These are phyloP conservation scores for Phycomyces nitens DNA, from an alignment of 192 early-diverging fungal genomes.

Conservation along the genomic window DNA sequence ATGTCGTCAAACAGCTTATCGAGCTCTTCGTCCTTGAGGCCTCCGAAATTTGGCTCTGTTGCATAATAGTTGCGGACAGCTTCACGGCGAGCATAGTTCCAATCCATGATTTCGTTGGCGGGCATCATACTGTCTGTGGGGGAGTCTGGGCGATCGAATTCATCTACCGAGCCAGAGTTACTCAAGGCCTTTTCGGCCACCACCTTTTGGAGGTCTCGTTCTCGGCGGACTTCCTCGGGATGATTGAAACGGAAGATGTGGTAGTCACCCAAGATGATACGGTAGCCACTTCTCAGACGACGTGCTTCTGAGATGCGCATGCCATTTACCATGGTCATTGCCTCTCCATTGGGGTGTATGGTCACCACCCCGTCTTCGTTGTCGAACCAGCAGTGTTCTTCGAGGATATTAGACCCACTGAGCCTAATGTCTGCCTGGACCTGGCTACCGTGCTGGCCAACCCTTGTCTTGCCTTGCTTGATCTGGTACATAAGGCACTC, in stretches of 20 bases:
- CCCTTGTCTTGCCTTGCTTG: slow-evolving; percentile 55
- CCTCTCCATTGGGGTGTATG: slow-evolving; percentile 52
- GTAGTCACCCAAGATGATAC: slow-evolving; percentile 73
- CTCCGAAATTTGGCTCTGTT: slow-evolving; percentile 43
- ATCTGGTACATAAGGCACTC: slow-evolving; percentile 77
- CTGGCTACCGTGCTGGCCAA: slow-evolving; percentile 42
- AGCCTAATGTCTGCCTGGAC: slow-evolving; percentile 44
- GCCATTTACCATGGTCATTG: slow-evolving; percentile 75
- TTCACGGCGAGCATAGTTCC: slow-evolving; percentile 74
- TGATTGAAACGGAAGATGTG: slow-evolving; percentile 84
- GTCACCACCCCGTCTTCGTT: slow-evolving; percentile 58
- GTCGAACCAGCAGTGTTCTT: slow-evolving; percentile 61
- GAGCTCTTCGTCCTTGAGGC: slow-evolving; percentile 54
- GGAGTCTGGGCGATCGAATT: slow-evolving; percentile 23
- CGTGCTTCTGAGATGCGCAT: slow-evolving; percentile 49
- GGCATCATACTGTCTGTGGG: slow-evolving; percentile 35
- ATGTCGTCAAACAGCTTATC: slow-evolving; percentile 56
- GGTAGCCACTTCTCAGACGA: slow-evolving; percentile 64
- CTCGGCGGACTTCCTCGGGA: slow-evolving; percentile 71
- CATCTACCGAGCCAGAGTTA: no score
- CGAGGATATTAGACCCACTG: slow-evolving; percentile 42
- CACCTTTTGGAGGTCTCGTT: slow-evolving; percentile 43
- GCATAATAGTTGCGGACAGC: slow-evolving; percentile 51
- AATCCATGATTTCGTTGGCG: slow-evolving; percentile 60
- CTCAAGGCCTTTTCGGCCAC: slow-evolving; percentile 14